Evolutionary conservation across 805 yeast genomes (phyloP).

Genomic region (Ogataea paraovalis): DNA sequence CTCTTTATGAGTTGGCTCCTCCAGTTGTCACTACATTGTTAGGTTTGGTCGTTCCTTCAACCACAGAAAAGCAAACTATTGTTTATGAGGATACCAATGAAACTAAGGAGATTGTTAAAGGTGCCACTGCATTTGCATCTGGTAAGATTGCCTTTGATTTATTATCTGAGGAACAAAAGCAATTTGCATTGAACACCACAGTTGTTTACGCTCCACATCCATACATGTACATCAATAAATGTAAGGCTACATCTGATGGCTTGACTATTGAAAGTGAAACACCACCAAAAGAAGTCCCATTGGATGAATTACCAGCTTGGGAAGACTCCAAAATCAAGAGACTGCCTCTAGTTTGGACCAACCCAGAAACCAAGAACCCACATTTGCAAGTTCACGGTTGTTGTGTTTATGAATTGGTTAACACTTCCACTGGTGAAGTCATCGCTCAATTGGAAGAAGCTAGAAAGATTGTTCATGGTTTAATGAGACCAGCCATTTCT

Average conservation of each 20-base stretch:
- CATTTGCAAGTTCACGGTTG: slow-evolving; percentile 89
- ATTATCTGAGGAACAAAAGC: slow-evolving; percentile 65
- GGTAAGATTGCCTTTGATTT: slow-evolving; percentile 76
- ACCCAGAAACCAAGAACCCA: slow-evolving; percentile 77
- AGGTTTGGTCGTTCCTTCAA: slow-evolving; percentile 77
- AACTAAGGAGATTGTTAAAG: slow-evolving; percentile 64
- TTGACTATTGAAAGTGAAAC: slow-evolving; percentile 75
- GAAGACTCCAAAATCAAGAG: slow-evolving; percentile 71
- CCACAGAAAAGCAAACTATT: slow-evolving; percentile 57
- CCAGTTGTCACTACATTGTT: slow-evolving; percentile 82
- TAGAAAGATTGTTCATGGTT: slow-evolving; percentile 61
- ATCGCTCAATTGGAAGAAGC: slow-evolving; percentile 66
- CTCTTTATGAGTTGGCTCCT: slow-evolving; percentile 79
- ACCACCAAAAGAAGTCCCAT: slow-evolving; percentile 56
- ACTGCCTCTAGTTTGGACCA: slow-evolving; percentile 88
- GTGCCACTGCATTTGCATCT: slow-evolving; percentile 85
- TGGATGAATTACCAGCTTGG: slow-evolving; percentile 78
- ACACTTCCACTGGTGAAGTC: slow-evolving; percentile 54
- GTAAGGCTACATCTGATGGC: slow-evolving; percentile 82
- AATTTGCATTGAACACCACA: slow-evolving; percentile 69
- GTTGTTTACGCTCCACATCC: slow-evolving; percentile 93
- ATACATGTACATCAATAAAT: slow-evolving; percentile 76
- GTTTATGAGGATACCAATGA: slow-evolving; percentile 67
- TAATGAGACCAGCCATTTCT: slow-evolving; percentile 83
- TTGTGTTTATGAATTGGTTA: slow-evolving; percentile 63